These are phyloP conservation scores for Seiridium unicorne DNA, from an alignment of 2,329 filamentous ascomycete genomes.

Conservation along the genomic window DNA sequence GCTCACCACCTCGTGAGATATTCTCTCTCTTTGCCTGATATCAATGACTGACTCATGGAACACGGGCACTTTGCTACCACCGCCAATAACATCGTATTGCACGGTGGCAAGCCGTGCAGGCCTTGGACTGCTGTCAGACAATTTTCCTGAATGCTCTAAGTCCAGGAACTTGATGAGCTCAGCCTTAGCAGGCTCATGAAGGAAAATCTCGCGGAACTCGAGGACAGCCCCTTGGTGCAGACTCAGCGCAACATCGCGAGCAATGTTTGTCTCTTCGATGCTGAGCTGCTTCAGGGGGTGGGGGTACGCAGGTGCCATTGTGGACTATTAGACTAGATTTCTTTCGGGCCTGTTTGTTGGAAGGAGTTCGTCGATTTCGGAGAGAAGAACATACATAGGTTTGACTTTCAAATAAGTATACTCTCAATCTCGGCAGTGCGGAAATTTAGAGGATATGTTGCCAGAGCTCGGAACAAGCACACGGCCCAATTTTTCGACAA, in stretches of 20 bases:
- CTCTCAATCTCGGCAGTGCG: not conserved
- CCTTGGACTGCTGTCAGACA: not conserved
- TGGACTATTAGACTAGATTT: not conserved
- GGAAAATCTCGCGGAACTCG: slow-evolving; percentile 1
- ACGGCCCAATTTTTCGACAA: not conserved
- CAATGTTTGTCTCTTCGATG: not conserved
- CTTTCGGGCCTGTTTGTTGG: not conserved
- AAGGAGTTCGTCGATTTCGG: not conserved
- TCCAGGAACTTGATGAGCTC: slow-evolving; percentile 3
- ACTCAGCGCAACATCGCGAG: not conserved
- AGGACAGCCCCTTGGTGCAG: not conserved
- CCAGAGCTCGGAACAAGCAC: not conserved
- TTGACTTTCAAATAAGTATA: not conserved
- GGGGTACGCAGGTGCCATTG: not conserved
- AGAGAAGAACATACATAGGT: not conserved
- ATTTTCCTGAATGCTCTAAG: not conserved
- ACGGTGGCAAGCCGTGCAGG: slow-evolving; percentile 1
- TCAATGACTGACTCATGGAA: slow-evolving; percentile 3
- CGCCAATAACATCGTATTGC: slow-evolving; percentile 3
- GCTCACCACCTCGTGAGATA: slow-evolving; percentile 24
- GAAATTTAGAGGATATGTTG: not conserved
- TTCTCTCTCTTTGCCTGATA: not conserved
- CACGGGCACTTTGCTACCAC: not conserved
- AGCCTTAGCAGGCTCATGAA: not conserved
- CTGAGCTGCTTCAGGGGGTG: slow-evolving; percentile 2